Percentiles rank a stretch among this genome's conserved stretches.
Conservation (phyloP, 768 basidiomycete species). For the Russula foetens region DNA sequence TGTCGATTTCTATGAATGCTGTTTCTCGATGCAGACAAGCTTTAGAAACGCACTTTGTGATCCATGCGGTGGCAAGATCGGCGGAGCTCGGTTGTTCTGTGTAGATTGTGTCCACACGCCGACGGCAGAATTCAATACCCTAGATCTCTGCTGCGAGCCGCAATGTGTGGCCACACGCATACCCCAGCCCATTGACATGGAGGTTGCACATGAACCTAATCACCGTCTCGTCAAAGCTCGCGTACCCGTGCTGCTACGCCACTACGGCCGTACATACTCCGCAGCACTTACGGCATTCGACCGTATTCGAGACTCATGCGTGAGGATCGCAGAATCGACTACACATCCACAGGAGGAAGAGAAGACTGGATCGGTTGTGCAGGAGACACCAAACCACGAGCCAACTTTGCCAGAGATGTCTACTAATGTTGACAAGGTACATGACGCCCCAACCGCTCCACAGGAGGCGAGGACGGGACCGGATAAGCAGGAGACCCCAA, state of each 20-base stretch:
- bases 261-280: not conserved
- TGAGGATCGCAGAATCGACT: not conserved
- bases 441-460: not conserved
- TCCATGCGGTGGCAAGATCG: conserved; percentile 23
- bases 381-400: not conserved
- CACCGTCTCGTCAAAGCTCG: not conserved
- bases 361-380: not conserved
- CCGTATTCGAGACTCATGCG: not conserved
- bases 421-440: not conserved
- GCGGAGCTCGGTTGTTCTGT: conserved; percentile 27
- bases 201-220: not conserved
- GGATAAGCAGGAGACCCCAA: not conserved
- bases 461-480: not conserved
- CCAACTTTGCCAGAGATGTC: not conserved
- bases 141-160: conserved; percentile 27
- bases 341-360: not conserved
- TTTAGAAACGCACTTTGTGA: conserved; percentile 22
- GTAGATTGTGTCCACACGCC: conserved; percentile 24
- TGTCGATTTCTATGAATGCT: not conserved
- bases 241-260: not conserved
- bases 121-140: conserved; percentile 12
- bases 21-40: not conserved
- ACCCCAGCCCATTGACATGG: conserved; percentile 15
- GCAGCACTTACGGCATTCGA: not conserved
- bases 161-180: conserved; percentile 21